These are phyloP conservation scores for Oxytropis ochrocephala DNA, from an alignment of 306 rosid species.

Conservation along the genomic window DNA sequence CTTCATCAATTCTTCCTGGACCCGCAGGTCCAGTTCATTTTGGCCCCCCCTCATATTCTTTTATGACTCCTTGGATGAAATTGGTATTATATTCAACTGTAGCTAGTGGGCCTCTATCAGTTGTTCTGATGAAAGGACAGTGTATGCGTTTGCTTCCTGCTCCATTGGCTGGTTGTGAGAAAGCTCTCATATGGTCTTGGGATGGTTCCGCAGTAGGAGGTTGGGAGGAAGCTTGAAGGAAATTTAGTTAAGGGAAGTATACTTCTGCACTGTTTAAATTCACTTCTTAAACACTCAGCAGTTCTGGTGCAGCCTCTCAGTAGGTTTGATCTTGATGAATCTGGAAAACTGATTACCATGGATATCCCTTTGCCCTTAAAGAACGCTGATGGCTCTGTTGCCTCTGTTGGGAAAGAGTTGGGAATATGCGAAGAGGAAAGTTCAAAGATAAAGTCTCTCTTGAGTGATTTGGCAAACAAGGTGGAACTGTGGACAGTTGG, in stretches of 20 bases:
- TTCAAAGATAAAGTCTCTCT: constrained; percentile 48
- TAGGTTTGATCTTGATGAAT: constrained; percentile 70
- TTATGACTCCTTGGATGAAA: constrained; percentile 98
- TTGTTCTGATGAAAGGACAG: constrained; percentile 96
- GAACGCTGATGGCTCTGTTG: constrained; percentile 75
- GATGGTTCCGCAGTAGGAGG: constrained; percentile 83
- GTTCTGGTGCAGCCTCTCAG: constrained; percentile 88
- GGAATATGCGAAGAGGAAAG: constrained; percentile 62
- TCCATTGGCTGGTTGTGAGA: constrained; percentile 94
- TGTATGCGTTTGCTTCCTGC: constrained; percentile 93
- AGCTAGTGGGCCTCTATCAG: constrained; percentile 82
- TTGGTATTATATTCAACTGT: constrained; percentile 70
- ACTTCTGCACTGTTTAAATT: constrained; percentile 84
- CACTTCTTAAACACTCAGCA: constrained; percentile 86
- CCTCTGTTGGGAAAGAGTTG: constrained; percentile 51
- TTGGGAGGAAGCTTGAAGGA: constrained; percentile 89
- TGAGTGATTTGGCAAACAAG: constrained; percentile 56
- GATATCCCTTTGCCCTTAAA: constrained; percentile 90
- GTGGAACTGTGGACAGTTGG: constrained; percentile 81
- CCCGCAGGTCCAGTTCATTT: constrained; percentile 74
- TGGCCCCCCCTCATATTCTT: constrained; percentile 93
- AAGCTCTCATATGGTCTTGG: constrained; percentile 98
- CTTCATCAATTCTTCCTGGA: constrained; percentile 89
- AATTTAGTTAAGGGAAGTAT: constrained; percentile 74
- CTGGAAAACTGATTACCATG: constrained; percentile 61